Base-by-base conservation (phyloP, 2,329 filamentous ascomycete species). In the Colletotrichum liriopes region DNA sequence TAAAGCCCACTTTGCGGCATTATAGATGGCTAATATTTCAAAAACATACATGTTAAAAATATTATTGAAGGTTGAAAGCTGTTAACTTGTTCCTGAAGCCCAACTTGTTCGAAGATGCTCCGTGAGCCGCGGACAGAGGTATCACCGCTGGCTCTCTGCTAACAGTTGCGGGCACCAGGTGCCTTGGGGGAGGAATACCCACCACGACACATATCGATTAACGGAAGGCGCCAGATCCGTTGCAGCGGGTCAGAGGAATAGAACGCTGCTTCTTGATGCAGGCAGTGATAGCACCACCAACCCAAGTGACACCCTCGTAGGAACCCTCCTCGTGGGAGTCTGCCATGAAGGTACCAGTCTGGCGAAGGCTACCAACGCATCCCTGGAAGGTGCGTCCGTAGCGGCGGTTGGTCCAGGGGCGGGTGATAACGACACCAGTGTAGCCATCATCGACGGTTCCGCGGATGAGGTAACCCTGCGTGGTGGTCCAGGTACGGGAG, bases 331-430 rank as follows among this genome's bases (percentile, higher is more conserved):
- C 72, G 69, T 59, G 64, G 20, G 60, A 65, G 43, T 72, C 69
- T 14, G 72, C 69, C 45, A 65, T 72, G 43, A 72, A 74, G 47
- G 72, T 74, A n/a, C 69, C 72, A n/a, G 69, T 72, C 69, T 72
- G 60, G 5, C 18, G 43, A 7, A 72, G 55, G 23, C 23, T 58
- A n/a, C 72, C 72, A n/a, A 65, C n/a, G 5, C 72, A 74, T 37
- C 72, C 72, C 45, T 69, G 69, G 69, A 65, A 72, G 43, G 69
- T 69, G 32, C 69, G 72, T 32, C 72, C 72, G 45, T 69, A 74
- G 35, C 52, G 56, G 60, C 72, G 72, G 51, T 55, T 72, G 26
- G 64, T 72, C 72, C 72, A 72, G 49, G 72, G 69, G 4, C 47
- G 62, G 56, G 59, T 69, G 55, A 74, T 65, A n/a, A 72, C 65